A percentile compares a stretch with the other conserved stretches of the same genome.
phyloP scores from a whole-genome alignment of 2,329 filamentous ascomycete species.

The Dactylellina cionopaga region DNA sequence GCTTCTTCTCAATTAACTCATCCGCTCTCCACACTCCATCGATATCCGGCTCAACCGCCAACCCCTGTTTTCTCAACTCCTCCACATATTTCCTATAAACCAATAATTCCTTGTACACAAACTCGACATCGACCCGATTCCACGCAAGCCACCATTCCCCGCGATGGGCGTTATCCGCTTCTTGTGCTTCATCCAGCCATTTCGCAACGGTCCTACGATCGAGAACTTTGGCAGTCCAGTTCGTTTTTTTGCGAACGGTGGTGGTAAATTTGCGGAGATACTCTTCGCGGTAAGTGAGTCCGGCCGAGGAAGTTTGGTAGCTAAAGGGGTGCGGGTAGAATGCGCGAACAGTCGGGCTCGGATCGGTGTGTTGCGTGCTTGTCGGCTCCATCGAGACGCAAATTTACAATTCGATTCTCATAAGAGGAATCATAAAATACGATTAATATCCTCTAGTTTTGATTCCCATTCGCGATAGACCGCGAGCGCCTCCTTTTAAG shows the following conservation, averaged over 20 bases:
- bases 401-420: too few species aligned
- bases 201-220: neutral
- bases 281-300: neutral
- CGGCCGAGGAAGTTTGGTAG: neutral
- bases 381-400: too few species aligned
- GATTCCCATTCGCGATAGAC: too few species aligned
- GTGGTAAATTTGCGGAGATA: slow-evolving; percentile 5
- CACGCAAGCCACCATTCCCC: neutral
- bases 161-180: neutral
- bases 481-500: too few species aligned
- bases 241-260: neutral
- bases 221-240: slow-evolving; percentile 7
- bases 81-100: slow-evolving; percentile 18
- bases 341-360: too few species aligned
- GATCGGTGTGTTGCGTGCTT: too few species aligned
- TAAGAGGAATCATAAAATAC: too few species aligned
- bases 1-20: slow-evolving; percentile 12
- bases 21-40: slow-evolving; percentile 42
- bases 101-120: slow-evolving; percentile 3
- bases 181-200: slow-evolving; percentile 8
- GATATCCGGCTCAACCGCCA: slow-evolving; percentile 28
- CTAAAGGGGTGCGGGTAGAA: neutral
- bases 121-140: slow-evolving; percentile 10
- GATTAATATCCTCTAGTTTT: too few species aligned
- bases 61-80: slow-evolving; percentile 4